phyloP scores from a whole-genome alignment of 257 asterid species.

The Cynanchum wilfordii region DNA sequence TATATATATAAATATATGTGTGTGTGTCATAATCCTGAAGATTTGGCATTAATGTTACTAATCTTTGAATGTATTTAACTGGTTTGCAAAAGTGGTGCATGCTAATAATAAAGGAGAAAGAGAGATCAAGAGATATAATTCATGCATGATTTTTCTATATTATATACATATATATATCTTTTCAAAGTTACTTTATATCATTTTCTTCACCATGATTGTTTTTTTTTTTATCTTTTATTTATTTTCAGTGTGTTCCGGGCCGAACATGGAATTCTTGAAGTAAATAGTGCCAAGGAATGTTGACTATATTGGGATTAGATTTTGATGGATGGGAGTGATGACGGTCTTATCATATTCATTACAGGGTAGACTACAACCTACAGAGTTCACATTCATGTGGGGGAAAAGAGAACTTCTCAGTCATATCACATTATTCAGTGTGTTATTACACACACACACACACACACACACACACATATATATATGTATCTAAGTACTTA shows the following conservation, averaged over 20 bases:
- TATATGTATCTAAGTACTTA: no score
- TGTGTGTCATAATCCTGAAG: neutral
- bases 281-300: neutral
- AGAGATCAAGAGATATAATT: neutral
- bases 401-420: no score
- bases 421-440: no score
- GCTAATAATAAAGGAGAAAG: neutral
- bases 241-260: neutral
- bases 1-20: no score
- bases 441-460: no score
- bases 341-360: neutral
- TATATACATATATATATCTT: neutral
- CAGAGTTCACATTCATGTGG: neutral
- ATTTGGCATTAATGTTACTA: slow-evolving; percentile 1
- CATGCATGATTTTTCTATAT: neutral
- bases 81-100: neutral
- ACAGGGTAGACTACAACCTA: neutral
- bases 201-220: slow-evolving; percentile 7
- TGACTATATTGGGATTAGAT: neutral
- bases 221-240: neutral
- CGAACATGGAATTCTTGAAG: neutral
- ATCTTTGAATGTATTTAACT: neutral
- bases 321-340: neutral
- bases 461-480: no score
- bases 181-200: slow-evolving; percentile 3